phyloP scores from a whole-genome alignment of 169 alveolate genomes.

The Plasmodium relictum region DNA sequence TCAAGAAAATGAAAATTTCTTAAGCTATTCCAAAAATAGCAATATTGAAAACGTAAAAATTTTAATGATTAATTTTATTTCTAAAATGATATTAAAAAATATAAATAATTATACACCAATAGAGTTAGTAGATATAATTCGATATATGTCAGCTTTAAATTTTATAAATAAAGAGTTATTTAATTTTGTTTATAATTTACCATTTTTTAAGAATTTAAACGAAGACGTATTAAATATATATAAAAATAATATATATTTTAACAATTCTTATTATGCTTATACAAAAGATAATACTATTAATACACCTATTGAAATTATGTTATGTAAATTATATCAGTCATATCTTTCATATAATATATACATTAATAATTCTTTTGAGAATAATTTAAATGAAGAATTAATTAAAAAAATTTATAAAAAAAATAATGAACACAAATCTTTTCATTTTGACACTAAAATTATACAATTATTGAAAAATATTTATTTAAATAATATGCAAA shows the following conservation, averaged over 20 bases:
- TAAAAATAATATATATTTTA: slow-evolving; percentile 48
- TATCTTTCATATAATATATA: slow-evolving; percentile 36
- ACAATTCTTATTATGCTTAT: slow-evolving; percentile 73
- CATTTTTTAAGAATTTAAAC: slow-evolving; percentile 54
- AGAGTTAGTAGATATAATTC: slow-evolving; percentile 62
- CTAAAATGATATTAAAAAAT: slow-evolving; percentile 47
- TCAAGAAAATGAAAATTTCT: background rate
- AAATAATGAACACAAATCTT: slow-evolving; percentile 30
- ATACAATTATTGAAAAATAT: slow-evolving; percentile 32
- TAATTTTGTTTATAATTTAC: slow-evolving; percentile 46
- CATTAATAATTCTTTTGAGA: background rate
- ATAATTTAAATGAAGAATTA: background rate
- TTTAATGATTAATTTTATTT: slow-evolving; percentile 18
- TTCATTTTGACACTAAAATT: background rate
- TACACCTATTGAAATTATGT: slow-evolving; percentile 69
- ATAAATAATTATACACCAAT: slow-evolving; percentile 46
- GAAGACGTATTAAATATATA: slow-evolving; percentile 39
- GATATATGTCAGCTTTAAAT: slow-evolving; percentile 40
- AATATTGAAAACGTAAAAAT: slow-evolving; percentile 9
- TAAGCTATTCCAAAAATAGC: background rate
- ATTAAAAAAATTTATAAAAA: slow-evolving; percentile 1
- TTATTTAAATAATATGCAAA: slow-evolving; percentile 46
- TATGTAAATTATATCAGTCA: slow-evolving; percentile 68
- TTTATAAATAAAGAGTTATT: slow-evolving; percentile 48
- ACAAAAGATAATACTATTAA: slow-evolving; percentile 55